Evolutionary conservation across 1,139 yeast genomes (phyloP), one percentile per base, ranked within the genome.

Genomic region (Saccharomyces hybrid): DNA sequence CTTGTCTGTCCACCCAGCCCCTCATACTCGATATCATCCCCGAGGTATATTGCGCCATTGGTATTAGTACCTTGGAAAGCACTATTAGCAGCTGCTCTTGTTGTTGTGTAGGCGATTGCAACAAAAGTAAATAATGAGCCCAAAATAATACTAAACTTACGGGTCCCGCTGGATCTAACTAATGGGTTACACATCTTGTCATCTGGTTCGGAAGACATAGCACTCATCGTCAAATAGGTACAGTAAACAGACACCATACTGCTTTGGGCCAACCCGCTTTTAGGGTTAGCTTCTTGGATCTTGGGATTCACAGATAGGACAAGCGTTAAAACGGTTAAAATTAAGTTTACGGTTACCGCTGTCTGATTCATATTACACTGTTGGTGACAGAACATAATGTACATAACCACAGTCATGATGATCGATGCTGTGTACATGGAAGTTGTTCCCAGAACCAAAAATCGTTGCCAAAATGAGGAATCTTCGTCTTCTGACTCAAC

Each of bases 201-300:
- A 70, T 93, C 99, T 0, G 99, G 99, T 70, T 93, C 99, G 7
- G 96, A 84, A 0, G 97, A 87, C 60, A 95, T 96, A 0, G 99
- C 99, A 61, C 96, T 85, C 79, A 93, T 81, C 4, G 93, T 84
- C 60, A 95, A 75, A 68, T 95, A 95, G 0, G 98, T 87, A 71
- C 98, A 89, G 71, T 95, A 95, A 47, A 90, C 79, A 16, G 95
- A 86, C 38, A 95, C 98, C 95, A 95, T 91, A 23, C 97, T 91
- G 8, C 96, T 81, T 73, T 95, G 99, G 1, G 99, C 98, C 54
- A 95, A 76, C 0, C 99, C 99, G 1, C 97, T 96, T 62, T 87
- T 89, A 3, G 98, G 96, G 69, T 95, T 95, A 64, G 81, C 83
- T 67, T 89, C 98, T 71, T 93, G 99, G 38, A 95, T 84, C 16